phyloP scores from a whole-genome alignment of 2,329 filamentous ascomycete genomes.

The Fusarium pseudonygamai region DNA sequence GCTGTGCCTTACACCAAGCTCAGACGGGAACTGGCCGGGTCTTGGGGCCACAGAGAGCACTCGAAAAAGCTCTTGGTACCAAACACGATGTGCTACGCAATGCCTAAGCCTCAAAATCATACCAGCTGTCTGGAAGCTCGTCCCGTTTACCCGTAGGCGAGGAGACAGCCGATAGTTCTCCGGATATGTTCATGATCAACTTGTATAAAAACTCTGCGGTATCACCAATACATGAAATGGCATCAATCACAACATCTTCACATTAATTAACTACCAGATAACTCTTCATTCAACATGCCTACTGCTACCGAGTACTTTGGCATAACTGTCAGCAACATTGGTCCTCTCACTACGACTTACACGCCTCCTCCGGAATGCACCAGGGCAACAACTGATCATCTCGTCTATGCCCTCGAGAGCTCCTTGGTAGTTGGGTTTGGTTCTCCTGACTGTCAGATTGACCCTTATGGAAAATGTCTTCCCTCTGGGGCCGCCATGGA shows the following conservation, averaged over 20 bases:
- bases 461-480: constrained; percentile 27
- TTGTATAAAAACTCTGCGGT: neutral
- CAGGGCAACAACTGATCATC: constrained; percentile 10
- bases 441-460: constrained; percentile 6
- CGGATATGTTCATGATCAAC: neutral
- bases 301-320: constrained; percentile 36
- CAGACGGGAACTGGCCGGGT: neutral
- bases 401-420: neutral
- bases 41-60: neutral
- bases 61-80: neutral
- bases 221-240: no score
- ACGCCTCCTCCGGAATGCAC: constrained; percentile 39
- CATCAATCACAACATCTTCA: neutral
- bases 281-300: constrained; percentile 33
- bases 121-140: neutral
- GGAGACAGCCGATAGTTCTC: neutral
- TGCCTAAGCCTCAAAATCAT: neutral
- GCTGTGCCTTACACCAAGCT: constrained; percentile 5
- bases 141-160: neutral
- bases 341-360: constrained; percentile 46
- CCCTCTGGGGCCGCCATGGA: constrained; percentile 35
- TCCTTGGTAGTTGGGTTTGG: neutral
- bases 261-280: neutral
- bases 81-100: neutral
- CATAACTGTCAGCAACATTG: constrained; percentile 41